phyloP scores from a whole-genome alignment of 176 grass and related monocot species.

The Carex parvula region DNA sequence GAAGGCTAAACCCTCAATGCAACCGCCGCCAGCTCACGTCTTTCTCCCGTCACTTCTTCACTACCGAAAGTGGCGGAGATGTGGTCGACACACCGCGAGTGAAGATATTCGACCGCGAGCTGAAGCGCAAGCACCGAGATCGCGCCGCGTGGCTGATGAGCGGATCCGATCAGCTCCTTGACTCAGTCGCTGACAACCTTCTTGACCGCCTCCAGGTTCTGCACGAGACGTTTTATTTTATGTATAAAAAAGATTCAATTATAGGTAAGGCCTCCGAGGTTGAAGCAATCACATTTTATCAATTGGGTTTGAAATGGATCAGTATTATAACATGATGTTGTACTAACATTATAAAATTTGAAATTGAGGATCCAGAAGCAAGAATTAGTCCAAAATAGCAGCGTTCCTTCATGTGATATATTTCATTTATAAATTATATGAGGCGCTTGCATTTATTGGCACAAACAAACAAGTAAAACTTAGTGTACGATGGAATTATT shows the following conservation, averaged over 20 bases:
- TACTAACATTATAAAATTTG: neutral
- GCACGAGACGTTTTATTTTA: neutral
- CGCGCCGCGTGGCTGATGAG: slow-evolving; percentile 72
- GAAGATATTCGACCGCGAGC: slow-evolving; percentile 88
- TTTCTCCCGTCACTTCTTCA: neutral
- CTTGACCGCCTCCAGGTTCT: slow-evolving; percentile 72
- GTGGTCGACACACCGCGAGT: slow-evolving; percentile 42
- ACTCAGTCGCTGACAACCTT: slow-evolving; percentile 64
- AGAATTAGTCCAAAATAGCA: neutral
- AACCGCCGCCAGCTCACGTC: neutral
- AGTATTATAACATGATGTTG: neutral
- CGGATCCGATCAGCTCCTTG: slow-evolving; percentile 41
- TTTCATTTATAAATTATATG: neutral
- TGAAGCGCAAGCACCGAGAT: slow-evolving; percentile 81
- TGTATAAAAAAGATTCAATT: neutral
- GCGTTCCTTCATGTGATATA: neutral
- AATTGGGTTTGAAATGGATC: neutral
- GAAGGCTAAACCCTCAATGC: neutral
- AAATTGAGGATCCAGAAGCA: neutral
- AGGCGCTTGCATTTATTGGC: neutral
- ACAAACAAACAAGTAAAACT: neutral
- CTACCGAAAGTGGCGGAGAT: slow-evolving; percentile 37
- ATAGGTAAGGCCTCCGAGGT: neutral
- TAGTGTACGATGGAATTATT: neutral
- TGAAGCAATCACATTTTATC: neutral